Base-by-base conservation (phyloP, 257 asterid species). In the Scutellaria barbata region DNA sequence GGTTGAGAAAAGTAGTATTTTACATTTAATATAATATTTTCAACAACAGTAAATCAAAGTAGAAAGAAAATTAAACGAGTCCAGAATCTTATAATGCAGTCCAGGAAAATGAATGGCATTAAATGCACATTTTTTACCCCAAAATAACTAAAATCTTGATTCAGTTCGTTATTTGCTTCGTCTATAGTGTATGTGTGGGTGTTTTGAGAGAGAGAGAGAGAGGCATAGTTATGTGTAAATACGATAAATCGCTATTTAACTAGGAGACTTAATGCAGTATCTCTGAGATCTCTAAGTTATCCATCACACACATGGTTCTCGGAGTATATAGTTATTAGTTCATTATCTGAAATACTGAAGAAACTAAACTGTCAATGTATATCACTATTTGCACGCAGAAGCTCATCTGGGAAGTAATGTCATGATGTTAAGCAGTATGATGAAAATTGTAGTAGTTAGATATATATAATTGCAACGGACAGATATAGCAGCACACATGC, bases 401-500 rank as follows among this genome's bases (percentile, higher is more conserved):
- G 45, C 8, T 63, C 42, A 63, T 8, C 56, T 12, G 43, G 25
- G 45, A 45, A 33, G 22, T 30, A 25, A 64, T 22, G 42, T 13
- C 59, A 47, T 17, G 41, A 52, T 37, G 13, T 52, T 40, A 14
- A 39, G 46, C 53, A 54, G 16, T 41, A 52, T 52, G 41, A 3
- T 39, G 33, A 10, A 65, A 47, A 8, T 8, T 39, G 14, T 37
- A 39, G 33, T 61, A 16, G 30, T 5, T 39, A 53, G 40, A 52
- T 58, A 33, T 62, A 33, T 12, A 50, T 30, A 17, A 1, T 7
- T 35, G 14, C 48, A 6, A 5, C 62, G 47, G 45, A 68, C 33
- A 46, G 18, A 53, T 43, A 41, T 43, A 68, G 51, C 55, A 67
- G 41, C 48, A 20, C 63, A 76, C 47, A 22, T 0, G 42, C 54